Evolutionary conservation across 768 basidiomycete genomes (phyloP), one percentile per base, ranked within the genome.

Genomic region (Lactarius akahatsu): DNA sequence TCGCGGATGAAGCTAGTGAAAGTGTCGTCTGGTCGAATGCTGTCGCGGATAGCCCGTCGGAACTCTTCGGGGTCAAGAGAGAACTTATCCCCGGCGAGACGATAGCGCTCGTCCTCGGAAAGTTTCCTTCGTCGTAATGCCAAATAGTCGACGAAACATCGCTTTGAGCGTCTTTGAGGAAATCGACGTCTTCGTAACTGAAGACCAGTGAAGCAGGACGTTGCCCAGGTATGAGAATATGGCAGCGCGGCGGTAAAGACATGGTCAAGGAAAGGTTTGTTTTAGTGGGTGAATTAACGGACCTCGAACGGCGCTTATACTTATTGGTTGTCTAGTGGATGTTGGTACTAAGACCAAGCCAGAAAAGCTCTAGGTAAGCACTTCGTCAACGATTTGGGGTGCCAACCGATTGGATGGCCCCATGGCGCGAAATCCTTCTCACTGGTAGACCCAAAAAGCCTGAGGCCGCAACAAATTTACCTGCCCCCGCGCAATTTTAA

Each of bases 161-260:
- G 71, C 70, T 30, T 76, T 78, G 40, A 85, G 76, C 0, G 72
- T 76, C 61, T 73, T 77, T 2, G 81, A 72, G 8, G 81, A 77
- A 60, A 84, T 78, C 41, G 74, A 73, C 7, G 81, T 82, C 56
- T 76, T 78, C 0, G 82, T 82, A 1, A 77, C 67, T 1, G 81
- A 70, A 3, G 82, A 83, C 83, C 84, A 86, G 45, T 76, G 77
- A 72, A 86, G 84, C 32, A 85, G 76, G 26, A 85, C 83, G 68
- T 84, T 84, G n/a, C 84, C 83, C 16, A 85, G 72, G 73, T 68
- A 85, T 79, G 69, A 83, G 74, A 8, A 80, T 72, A 13, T 66
- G 57, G 54, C 68, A 71, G 20, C 64, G 64, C 11, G 68, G 64
- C 2, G 66, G 52, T 4, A 47, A 45, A 20, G 64, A 47, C 70